Base-by-base conservation (phyloP, 2,329 filamentous ascomycete species). In the Hymenoscyphus repandus region DNA sequence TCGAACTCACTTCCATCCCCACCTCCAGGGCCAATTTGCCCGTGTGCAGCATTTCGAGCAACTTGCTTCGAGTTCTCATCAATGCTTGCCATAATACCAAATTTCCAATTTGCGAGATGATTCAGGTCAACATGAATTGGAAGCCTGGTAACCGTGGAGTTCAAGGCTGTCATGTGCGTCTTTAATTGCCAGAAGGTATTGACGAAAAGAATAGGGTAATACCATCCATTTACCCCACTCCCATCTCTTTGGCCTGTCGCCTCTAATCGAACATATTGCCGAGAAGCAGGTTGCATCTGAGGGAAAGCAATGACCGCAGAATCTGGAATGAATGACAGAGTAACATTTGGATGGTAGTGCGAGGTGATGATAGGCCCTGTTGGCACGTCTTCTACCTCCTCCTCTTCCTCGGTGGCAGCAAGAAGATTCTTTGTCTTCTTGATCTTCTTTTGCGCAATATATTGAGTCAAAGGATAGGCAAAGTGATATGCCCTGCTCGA, bases 131-230 rank as follows among this genome's bases (percentile, higher is more conserved):
- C 85, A 55, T 90, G 88, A 55, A 97, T 74, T 2, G 91, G 90
- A 22, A 96, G 74, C 18, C 81, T 82, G 62, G 82, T 85, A 61
- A 96, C 88, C 0, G 93, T 97, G 13, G 89, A 86, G 68, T 99
- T 99, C 45, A 99, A 74, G 59, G 91, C 78, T 18, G 79, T 89
- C 92, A 97, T 97, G 62, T 97, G 90, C 56, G 79, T 85, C 66
- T 81, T 88, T 57, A 99, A 77, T 70, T 97, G 92, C 93, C 93
- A 99, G 71, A 99, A 99, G 3, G 87, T 95, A 72, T 99, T 99
- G 66, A 93, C 75, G 67, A 90, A 99, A 36, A 97, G 72, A 40
- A 96, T 81, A 4, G 93, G 93, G 65, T 87, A 85, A 61, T 97
- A 99, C 91, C 91, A 99, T 54, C 86, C 85, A 70, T 97, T 90